These are phyloP conservation scores for Ophiostoma sp. DNA, from an alignment of 2,329 filamentous ascomycete genomes.

Conservation along the genomic window DNA sequence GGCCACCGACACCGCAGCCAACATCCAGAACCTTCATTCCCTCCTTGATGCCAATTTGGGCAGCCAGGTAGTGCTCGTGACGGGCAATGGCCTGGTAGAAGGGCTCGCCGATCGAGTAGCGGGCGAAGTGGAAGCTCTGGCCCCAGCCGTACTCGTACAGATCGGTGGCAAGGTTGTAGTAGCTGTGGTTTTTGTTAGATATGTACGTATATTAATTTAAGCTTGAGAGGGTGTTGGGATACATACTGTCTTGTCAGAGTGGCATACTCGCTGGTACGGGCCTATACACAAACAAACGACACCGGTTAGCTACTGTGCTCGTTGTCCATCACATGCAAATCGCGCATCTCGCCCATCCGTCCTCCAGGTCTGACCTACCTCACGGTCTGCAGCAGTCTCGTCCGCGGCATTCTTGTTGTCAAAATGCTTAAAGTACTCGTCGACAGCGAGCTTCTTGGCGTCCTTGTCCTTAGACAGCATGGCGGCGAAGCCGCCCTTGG, in stretches of 20 bases:
- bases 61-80: slow-evolving; percentile 95
- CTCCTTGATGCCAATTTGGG: slow-evolving; percentile 78
- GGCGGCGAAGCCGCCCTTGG: slow-evolving; percentile 68
- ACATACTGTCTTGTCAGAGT: slow-evolving; percentile 81
- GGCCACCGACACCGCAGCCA: slow-evolving; percentile 93
- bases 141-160: slow-evolving; percentile 97
- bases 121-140: slow-evolving; percentile 95
- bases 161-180: slow-evolving; percentile 96
- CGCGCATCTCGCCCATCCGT: neutral
- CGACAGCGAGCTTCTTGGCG: slow-evolving; percentile 56
- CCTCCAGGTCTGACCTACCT: slow-evolving; percentile 52
- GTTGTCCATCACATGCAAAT: neutral
- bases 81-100: slow-evolving; percentile 90
- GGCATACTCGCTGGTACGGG: slow-evolving; percentile 81
- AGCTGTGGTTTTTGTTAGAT: slow-evolving; percentile 10
- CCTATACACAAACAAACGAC: slow-evolving; percentile 40
- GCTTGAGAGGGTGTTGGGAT: no score
- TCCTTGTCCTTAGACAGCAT: slow-evolving; percentile 75
- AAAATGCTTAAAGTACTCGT: slow-evolving; percentile 85
- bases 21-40: slow-evolving; percentile 91
- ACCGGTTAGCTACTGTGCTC: slow-evolving; percentile 7
- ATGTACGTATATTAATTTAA: neutral
- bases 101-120: slow-evolving; percentile 77
- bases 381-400: slow-evolving; percentile 78
- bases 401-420: slow-evolving; percentile 66